Conservation (phyloP, 805 yeast genomes). For the Metschnikowia rubicola region DNA sequence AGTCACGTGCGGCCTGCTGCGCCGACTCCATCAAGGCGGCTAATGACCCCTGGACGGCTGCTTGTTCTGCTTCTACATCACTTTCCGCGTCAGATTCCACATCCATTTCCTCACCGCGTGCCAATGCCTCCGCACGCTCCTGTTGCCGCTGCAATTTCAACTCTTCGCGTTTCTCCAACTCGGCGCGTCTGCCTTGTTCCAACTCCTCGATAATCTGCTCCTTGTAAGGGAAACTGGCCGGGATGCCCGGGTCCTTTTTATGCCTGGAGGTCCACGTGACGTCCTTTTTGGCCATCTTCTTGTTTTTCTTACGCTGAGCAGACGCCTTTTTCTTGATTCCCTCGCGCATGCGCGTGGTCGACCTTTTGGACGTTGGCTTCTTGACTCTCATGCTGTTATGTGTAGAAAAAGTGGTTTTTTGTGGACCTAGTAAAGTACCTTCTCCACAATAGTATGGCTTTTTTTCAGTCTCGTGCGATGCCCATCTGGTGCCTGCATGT, state of each 20-base stretch:
- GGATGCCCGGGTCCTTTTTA: constrained; percentile 91
- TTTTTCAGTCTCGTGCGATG: no score
- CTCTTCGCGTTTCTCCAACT: constrained; percentile 51
- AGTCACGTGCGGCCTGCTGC: constrained; percentile 78
- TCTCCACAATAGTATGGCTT: neutral
- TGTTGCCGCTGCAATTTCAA: constrained; percentile 49
- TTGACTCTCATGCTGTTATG: constrained; percentile 40
- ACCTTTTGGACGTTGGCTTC: constrained; percentile 79
- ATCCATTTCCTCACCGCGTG: constrained; percentile 37
- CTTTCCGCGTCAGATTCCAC: constrained; percentile 25
- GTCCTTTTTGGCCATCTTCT: constrained; percentile 80
- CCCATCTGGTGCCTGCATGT: no score
- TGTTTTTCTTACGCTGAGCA: constrained; percentile 84
- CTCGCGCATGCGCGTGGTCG: constrained; percentile 89
- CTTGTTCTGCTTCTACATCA: constrained; percentile 39
- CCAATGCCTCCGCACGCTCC: constrained; percentile 39
- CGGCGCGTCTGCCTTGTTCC: constrained; percentile 57
- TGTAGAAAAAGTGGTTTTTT: neutral
- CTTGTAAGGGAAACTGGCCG: constrained; percentile 91
- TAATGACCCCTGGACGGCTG: constrained; percentile 47
- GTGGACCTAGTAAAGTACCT: neutral
- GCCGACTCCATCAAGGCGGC: constrained; percentile 90
- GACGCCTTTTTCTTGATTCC: constrained; percentile 95
- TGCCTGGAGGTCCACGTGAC: constrained; percentile 86
- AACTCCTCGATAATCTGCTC: constrained; percentile 72